Conservation (phyloP, 306 rosid species). For the Macrotyloma uniflorum region DNA sequence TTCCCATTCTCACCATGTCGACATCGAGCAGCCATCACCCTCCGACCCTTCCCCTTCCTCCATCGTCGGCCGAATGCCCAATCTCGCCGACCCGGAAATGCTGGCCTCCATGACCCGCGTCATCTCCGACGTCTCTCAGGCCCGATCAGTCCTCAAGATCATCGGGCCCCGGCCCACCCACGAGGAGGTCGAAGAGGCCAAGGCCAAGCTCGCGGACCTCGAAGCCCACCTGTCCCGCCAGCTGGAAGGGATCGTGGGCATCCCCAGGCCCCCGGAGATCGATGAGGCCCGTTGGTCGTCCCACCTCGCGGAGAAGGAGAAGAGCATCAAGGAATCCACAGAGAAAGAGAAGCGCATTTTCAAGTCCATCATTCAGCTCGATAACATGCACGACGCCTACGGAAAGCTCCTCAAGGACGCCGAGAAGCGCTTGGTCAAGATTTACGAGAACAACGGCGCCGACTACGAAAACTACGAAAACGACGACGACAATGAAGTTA, state of each 20-base stretch:
- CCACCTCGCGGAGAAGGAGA: conserved; percentile 58
- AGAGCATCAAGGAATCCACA: conserved; percentile 44
- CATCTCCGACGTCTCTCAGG: conserved; percentile 76
- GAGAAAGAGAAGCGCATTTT: conserved; percentile 62
- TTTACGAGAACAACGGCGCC: conserved; percentile 53
- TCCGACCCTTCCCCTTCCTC: conserved; percentile 5
- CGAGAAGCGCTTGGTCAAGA: conserved; percentile 70
- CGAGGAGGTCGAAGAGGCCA: conserved; percentile 71
- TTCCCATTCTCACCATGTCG: conserved; percentile 39
- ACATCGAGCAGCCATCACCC: conserved; percentile 54
- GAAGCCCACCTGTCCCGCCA: conserved; percentile 62
- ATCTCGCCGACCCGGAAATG: conserved; percentile 62
- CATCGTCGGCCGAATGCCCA: conserved; percentile 64
- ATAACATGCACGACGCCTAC: conserved; percentile 80
- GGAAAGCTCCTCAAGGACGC: conserved; percentile 79
- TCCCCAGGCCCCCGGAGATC: conserved; percentile 70
- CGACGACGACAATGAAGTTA: conserved; percentile 11
- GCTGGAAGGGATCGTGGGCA: conserved; percentile 64
- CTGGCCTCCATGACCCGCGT: conserved; percentile 78
- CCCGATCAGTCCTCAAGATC: conserved; percentile 69
- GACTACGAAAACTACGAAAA: neutral
- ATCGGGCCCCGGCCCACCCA: conserved; percentile 87
- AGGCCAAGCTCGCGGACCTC: conserved; percentile 54
- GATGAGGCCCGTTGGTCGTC: conserved; percentile 60
- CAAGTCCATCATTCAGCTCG: conserved; percentile 66